These are phyloP conservation scores for Pneumocystis wakefieldiae DNA, from an alignment of 1,139 yeast species.

Conservation along the genomic window DNA sequence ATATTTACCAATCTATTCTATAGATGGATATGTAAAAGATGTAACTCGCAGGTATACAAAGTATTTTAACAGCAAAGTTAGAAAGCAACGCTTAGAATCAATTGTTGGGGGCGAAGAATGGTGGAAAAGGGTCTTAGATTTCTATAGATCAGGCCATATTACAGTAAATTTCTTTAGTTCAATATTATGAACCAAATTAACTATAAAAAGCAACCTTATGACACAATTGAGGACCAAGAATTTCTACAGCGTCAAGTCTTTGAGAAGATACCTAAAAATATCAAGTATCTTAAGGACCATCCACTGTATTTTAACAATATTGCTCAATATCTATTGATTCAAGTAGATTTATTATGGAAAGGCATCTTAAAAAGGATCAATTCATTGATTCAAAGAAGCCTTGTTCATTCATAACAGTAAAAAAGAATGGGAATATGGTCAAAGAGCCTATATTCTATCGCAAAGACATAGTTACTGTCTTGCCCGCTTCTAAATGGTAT, in stretches of 20 bases:
- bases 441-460: constrained; percentile 44
- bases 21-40: constrained; percentile 49
- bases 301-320: constrained; percentile 49
- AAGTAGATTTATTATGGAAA: constrained; percentile 32
- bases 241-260: constrained; percentile 48
- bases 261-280: constrained; percentile 79
- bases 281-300: constrained; percentile 73
- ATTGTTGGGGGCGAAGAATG: constrained; percentile 46
- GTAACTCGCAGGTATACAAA: constrained; percentile 72
- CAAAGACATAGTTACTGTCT: constrained; percentile 43
- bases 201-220: constrained; percentile 28
- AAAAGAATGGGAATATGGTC: constrained; percentile 19
- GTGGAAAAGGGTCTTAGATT: constrained; percentile 37
- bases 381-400: constrained; percentile 46
- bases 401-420: constrained; percentile 49
- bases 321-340: neutral
- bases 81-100: constrained; percentile 55
- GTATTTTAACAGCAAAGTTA: constrained; percentile 55
- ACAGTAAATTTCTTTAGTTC: constrained; percentile 22
- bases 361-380: constrained; percentile 58
- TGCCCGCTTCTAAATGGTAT: constrained; percentile 78
- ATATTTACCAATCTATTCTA: neutral
- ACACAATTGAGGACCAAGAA: constrained; percentile 56
- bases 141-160: neutral
- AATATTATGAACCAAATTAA: constrained; percentile 20